Evolutionary conservation across 2,329 filamentous ascomycete genomes (phyloP), one percentile per base, ranked within the genome.

Genomic region (Calonectria honghensis): DNA sequence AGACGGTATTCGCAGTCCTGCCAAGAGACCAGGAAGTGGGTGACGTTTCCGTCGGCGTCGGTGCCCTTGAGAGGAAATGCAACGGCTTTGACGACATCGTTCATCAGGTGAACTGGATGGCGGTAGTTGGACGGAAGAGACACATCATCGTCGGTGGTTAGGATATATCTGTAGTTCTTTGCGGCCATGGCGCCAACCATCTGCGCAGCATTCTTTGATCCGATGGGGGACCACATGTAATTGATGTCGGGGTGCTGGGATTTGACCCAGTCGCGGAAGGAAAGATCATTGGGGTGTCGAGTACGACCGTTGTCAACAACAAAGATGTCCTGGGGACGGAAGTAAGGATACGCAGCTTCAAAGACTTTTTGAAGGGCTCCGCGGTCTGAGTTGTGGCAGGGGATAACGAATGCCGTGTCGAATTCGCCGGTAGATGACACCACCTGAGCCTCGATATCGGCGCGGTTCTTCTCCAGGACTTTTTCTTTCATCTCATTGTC

Each of bases 161-260:
- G 39, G 39, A 73, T 65, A 20, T 73, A 73, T 24, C 61, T 41
- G 32, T 66, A 66, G 52, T 71, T 71, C 68, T 74, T 74, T 9
- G 72, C 72, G 9, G 72, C 72, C 50, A 74, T 63, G 29, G 72
- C 52, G 27, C 72, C 72, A 61, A 74, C 72, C 61, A 74, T 69
- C 59, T 74, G 72, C 9, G 72, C 72, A n/a, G 72, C 67, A 37
- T 74, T 74, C 68, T 74, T 74, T 14, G 72, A 74, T 18, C 72
- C 72, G 14, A 74, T 74, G 32, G 72, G 72, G 13, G 72, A 65
- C 72, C 72, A 74, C 54, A 74, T 74, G 61, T 74, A 74, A 35
- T 74, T 51, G 68, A 74, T 74, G 29, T 68, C 63, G 20, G 72
- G 61, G 32, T 74, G 68, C 24, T 71, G 68, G 11, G 72, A 70